Base-by-base conservation (phyloP, 257 asterid genomes). In the Cynanchum wilfordii region DNA sequence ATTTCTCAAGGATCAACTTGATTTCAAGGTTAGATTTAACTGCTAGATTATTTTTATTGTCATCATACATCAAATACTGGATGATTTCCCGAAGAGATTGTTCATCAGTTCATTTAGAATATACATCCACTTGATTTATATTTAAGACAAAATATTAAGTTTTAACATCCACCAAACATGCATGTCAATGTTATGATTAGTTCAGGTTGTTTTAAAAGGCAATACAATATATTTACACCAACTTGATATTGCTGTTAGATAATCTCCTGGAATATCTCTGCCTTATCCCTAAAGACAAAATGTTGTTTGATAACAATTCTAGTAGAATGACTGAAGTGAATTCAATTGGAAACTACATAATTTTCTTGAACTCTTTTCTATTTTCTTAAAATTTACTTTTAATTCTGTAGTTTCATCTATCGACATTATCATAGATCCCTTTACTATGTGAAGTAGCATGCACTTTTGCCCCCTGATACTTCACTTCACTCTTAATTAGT, bases 1-100 rank as follows among this genome's bases (percentile, higher is more conserved):
- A 63, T 89, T 85, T 84, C 88, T 92, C 11, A 92, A 92, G 89
- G 96, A 86, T 50, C 81, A 72, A 20, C 90, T 92, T 77, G 86
- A 85, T 72, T 90, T 92, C 89, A 88, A 92, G 96, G 96, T 92
- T 76, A 42, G 72, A 30, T 27, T 50, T 52, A 1, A 19, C 27
- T 52, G 4, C 27, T 17, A 24, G 45, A 22, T 76, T 52, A 8
- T 19, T 20, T 7, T 47, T 72, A 19, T 45, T 33, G 50, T 20
- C 57, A 11, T 11, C 16, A 44, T 24, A 9, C 25, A 66, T 19
- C 22, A 40, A 22, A 68, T 19, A 45, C 51, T 24, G 38, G 17
- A 56, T 50, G 65, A 22, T 22, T 12, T 45, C 49, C 4, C 59
- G 60, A 16, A 16, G 40, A 59, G 24, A 58, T 45, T 57, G 13